A percentile compares a stretch with the other conserved stretches of the same genome.
Conservation (phyloP, 176 grass and related monocot species). For the Aegilops longissima region DNA sequence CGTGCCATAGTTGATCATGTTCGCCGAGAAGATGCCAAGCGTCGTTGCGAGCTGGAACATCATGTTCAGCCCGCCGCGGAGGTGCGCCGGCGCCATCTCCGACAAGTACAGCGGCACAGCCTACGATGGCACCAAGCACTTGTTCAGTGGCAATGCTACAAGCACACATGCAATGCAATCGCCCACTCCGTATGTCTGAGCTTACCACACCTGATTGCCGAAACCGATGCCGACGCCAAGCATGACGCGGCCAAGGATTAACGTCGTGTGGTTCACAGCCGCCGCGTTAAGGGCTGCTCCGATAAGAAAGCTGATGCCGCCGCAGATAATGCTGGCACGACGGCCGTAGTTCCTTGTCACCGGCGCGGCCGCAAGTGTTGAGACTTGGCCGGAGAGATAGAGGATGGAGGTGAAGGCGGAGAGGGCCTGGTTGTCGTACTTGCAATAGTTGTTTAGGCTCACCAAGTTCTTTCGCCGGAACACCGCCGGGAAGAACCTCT, state of each 20-base stretch:
- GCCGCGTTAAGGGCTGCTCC: constrained; percentile 74
- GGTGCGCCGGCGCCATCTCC: constrained; percentile 90
- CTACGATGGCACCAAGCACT: not conserved
- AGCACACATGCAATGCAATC: not conserved
- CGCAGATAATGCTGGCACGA: constrained; percentile 75
- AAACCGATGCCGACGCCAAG: constrained; percentile 92
- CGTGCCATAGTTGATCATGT: constrained; percentile 97
- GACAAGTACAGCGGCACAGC: constrained; percentile 83
- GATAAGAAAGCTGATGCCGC: constrained; percentile 80
- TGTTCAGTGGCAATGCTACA: not conserved
- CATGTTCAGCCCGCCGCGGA: constrained; percentile 89
- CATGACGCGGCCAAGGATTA: constrained; percentile 86
- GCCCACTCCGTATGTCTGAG: not conserved
- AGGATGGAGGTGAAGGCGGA: constrained; percentile 68
- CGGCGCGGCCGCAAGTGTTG: constrained; percentile 65
- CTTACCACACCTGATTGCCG: constrained; percentile 58
- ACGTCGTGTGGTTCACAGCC: constrained; percentile 58
- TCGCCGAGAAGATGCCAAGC: constrained; percentile 87
- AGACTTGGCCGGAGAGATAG: constrained; percentile 80
- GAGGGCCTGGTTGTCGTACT: constrained; percentile 85
- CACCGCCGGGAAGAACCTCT: constrained; percentile 89
- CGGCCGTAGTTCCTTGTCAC: constrained; percentile 87
- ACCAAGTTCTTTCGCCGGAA: constrained; percentile 59
- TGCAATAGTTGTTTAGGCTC: constrained; percentile 78
- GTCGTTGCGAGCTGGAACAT: constrained; percentile 98